Evolutionary conservation across 352 stramenopile genomes (phyloP).

Genomic region (Phytophthora europaea): DNA sequence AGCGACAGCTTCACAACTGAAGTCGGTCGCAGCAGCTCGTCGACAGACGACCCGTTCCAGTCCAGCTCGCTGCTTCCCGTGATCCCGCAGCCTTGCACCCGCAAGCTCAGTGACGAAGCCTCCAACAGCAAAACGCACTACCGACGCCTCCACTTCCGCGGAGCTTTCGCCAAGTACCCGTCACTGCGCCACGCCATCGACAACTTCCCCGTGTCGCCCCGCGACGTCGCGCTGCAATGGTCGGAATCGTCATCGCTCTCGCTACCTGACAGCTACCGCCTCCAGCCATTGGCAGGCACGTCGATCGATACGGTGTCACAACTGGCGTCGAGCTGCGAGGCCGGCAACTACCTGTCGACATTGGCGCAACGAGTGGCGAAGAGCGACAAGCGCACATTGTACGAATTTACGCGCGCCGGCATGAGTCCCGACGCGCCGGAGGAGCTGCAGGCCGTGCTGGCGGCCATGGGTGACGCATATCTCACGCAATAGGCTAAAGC

Average conservation of each 20-base stretch:
- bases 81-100: constrained; percentile 19
- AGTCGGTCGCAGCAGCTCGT: constrained; percentile 8
- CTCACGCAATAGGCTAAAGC: constrained; percentile 20
- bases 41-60: constrained; percentile 27
- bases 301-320: constrained; percentile 58
- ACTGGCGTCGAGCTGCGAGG: constrained; percentile 50
- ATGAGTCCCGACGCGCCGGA: constrained; percentile 79
- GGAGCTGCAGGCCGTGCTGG: constrained; percentile 65
- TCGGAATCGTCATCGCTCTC: constrained; percentile 33
- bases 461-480: constrained; percentile 57
- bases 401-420: constrained; percentile 77
- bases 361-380: constrained; percentile 46
- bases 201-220: constrained; percentile 26
- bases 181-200: constrained; percentile 45
- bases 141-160: constrained; percentile 60
- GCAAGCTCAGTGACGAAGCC: neutral
- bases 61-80: constrained; percentile 57
- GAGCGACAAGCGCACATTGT: constrained; percentile 71
- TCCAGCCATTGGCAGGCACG: constrained; percentile 31
- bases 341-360: constrained; percentile 56
- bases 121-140: constrained; percentile 40
- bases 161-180: constrained; percentile 43
- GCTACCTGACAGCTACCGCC: constrained; percentile 29
- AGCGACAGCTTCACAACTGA: constrained; percentile 29
- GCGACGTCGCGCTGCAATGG: constrained; percentile 56